Conservation (phyloP, 2,329 filamentous ascomycete species). For the Botrytis aclada region DNA sequence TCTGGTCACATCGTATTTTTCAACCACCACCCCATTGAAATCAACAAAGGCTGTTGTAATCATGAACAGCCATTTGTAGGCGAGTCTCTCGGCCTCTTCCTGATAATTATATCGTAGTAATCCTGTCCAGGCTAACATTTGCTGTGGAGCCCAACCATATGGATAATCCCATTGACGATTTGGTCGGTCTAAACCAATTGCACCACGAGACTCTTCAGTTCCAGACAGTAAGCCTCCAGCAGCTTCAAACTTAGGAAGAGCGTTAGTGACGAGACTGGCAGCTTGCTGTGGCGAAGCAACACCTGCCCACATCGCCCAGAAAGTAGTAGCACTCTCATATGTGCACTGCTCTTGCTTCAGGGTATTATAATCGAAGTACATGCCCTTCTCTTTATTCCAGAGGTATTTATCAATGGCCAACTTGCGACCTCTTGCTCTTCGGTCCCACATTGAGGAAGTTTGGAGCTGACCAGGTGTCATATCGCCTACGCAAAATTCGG, state of each 20-base stretch:
- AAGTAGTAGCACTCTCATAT: slow-evolving; percentile 90
- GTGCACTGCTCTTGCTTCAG: slow-evolving; percentile 72
- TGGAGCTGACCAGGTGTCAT: slow-evolving; percentile 68
- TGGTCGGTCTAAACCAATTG: slow-evolving; percentile 74
- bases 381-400: slow-evolving; percentile 87
- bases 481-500: slow-evolving; percentile 72
- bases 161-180: slow-evolving; percentile 99
- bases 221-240: slow-evolving; percentile 86
- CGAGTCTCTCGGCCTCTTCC: slow-evolving; percentile 82
- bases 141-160: slow-evolving; percentile 97
- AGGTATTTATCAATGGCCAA: slow-evolving; percentile 85
- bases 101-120: slow-evolving; percentile 88
- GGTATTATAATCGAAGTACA: slow-evolving; percentile 98
- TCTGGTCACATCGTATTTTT: slow-evolving; percentile 96
- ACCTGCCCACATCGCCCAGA: slow-evolving; percentile 97
- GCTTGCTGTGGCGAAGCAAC: slow-evolving; percentile 83
- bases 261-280: slow-evolving; percentile 74
- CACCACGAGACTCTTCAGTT: slow-evolving; percentile 82
- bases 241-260: slow-evolving; percentile 82
- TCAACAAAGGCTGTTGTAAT: slow-evolving; percentile 98
- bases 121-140: slow-evolving; percentile 96
- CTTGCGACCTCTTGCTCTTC: slow-evolving; percentile 80
- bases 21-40: slow-evolving; percentile 96
- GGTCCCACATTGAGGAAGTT: slow-evolving; percentile 85
- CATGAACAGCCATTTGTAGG: slow-evolving; percentile 98